A percentile compares a stretch with the other conserved stretches of the same genome.
Conservation (phyloP, 2,329 filamentous ascomycete genomes). For the Aspergillus sp. region DNA sequence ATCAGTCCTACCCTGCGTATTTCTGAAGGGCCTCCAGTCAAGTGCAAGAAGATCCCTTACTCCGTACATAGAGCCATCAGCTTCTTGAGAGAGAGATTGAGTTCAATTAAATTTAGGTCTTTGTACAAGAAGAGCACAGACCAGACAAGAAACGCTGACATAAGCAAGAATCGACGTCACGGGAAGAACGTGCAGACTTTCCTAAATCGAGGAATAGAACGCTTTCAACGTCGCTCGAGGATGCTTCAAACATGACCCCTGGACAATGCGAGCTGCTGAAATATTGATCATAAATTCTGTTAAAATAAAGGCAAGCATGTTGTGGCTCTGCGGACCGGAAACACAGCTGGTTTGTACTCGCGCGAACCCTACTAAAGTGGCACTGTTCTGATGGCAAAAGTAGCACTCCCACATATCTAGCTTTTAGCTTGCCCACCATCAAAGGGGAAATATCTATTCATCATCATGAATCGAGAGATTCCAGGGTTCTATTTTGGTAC, state of each 20-base stretch:
- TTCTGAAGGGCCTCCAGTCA: no score
- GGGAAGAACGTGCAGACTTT: conserved; percentile 13
- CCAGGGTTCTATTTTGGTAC: conserved; percentile 42
- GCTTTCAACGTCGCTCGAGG: not conserved
- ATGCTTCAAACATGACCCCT: not conserved
- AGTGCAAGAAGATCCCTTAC: no score
- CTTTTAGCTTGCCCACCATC: not conserved
- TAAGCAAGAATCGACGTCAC: conserved; percentile 15
- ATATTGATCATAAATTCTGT: not conserved
- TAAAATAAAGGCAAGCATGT: not conserved
- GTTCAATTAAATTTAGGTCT: no score
- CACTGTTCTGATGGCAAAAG: conserved; percentile 1
- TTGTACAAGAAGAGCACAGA: not conserved
- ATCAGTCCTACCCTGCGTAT: no score
- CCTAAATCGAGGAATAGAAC: not conserved
- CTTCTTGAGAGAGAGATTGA: no score
- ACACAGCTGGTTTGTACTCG: not conserved
- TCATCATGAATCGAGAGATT: conserved; percentile 36
- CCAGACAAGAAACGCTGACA: conserved; percentile 6
- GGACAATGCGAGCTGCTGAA: not conserved
- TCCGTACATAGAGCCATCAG: no score
- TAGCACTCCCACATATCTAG: not conserved
- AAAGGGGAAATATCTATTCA: not conserved
- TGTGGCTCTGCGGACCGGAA: conserved; percentile 1
- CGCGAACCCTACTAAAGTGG: conserved; percentile 1